Evolutionary conservation across 768 basidiomycete species (phyloP).

Genomic region (Leccinum olivaceopallidum): DNA sequence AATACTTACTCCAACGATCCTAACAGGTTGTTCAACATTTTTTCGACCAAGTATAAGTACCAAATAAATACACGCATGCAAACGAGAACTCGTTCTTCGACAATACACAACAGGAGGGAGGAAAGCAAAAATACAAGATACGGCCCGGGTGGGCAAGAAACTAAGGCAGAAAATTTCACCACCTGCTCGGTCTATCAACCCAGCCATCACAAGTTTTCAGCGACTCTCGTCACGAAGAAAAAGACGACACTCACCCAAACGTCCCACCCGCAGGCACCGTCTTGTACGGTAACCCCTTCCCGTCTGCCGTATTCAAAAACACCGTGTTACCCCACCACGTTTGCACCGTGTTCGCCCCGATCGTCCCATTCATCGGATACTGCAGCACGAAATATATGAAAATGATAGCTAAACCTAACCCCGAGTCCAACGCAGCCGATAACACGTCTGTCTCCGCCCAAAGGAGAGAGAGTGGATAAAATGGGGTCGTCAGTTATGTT

Average conservation of each 20-base stretch:
- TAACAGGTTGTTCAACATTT: too few species aligned
- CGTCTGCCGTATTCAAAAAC: slow-evolving; percentile 26
- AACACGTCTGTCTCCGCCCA: slow-evolving; percentile 48
- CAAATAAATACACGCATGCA: not conserved
- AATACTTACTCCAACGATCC: too few species aligned
- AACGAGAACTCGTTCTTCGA: not conserved
- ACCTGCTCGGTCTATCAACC: slow-evolving; percentile 9
- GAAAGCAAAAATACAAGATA: slow-evolving; percentile 34
- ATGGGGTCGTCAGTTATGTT: slow-evolving; percentile 16
- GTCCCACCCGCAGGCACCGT: slow-evolving; percentile 16
- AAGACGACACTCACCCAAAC: slow-evolving; percentile 29
- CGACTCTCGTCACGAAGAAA: not conserved
- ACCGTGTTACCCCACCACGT: slow-evolving; percentile 73
- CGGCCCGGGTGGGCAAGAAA: not conserved
- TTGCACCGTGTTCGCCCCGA: slow-evolving; percentile 53
- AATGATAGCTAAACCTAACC: slow-evolving; percentile 56
- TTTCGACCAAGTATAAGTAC: not conserved
- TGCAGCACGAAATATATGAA: slow-evolving; percentile 62
- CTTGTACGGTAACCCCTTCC: slow-evolving; percentile 10
- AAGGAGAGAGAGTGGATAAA: not conserved
- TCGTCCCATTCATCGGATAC: slow-evolving; percentile 60
- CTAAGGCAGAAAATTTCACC: slow-evolving; percentile 4
- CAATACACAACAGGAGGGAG: slow-evolving; percentile 49
- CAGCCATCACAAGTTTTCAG: slow-evolving; percentile 3
- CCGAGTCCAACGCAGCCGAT: slow-evolving; percentile 70